Conservation (phyloP, 768 basidiomycete species). For the Suillus americanus region DNA sequence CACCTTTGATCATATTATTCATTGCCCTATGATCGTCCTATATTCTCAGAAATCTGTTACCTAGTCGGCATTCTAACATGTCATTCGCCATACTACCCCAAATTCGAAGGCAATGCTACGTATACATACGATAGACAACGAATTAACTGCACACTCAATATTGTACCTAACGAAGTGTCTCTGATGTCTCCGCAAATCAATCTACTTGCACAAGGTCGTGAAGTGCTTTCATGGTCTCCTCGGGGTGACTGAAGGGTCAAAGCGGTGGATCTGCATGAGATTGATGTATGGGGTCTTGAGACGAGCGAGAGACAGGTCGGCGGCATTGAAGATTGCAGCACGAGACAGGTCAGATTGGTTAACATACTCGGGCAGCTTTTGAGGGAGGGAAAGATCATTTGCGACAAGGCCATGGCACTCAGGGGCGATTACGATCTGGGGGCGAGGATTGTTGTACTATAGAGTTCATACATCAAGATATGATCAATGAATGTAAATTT, state of each 20-base stretch:
- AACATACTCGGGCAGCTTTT: conserved; percentile 18
- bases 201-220: too few relatives aligned
- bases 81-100: too few relatives aligned
- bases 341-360: conserved; percentile 37
- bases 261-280: conserved; percentile 46
- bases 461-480: not conserved
- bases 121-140: too few relatives aligned
- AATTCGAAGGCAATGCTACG: too few relatives aligned
- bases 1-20: too few relatives aligned
- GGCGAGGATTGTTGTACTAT: conserved; percentile 32
- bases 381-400: conserved; percentile 7
- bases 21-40: too few relatives aligned
- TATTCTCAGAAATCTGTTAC: too few relatives aligned
- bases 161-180: too few relatives aligned
- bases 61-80: too few relatives aligned
- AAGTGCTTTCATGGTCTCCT: conserved; percentile 51
- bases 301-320: conserved; percentile 35
- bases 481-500: too few relatives aligned
- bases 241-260: conserved; percentile 33
- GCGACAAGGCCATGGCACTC: conserved; percentile 23
- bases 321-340: conserved; percentile 36
- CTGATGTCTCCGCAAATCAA: too few relatives aligned
- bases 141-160: too few relatives aligned
- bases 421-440: conserved; percentile 31
- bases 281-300: conserved; percentile 38